Evolutionary conservation across 192 early-diverging fungal species (phyloP), one percentile per base, ranked within the genome.

Genomic region (Piromyces finnis): DNA sequence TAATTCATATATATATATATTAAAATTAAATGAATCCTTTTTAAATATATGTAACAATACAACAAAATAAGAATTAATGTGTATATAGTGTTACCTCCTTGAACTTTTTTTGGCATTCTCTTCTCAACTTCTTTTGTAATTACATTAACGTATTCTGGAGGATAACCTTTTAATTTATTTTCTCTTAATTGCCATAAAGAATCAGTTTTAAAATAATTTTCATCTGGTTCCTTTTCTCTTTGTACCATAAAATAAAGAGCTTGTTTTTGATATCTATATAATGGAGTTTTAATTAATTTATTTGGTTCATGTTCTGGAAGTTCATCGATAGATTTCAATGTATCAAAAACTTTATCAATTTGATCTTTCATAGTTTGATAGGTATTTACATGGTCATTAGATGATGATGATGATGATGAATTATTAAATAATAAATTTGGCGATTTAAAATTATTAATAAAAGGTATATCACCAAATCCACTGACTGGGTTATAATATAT

Each of bases 211-310:
- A 51, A 51, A 22, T 51, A 51, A 51, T 22, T 14, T 5, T 51
- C 41, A 78, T 92, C 88, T 17, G 90, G 88, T 29, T 85, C 84
- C 29, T 89, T 90, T 83, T 96, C 95, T 27, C 93, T 88, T 79
- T 93, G 86, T 37, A 89, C 79, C 88, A 96, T 90, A 82, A 94
- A 96, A 82, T 89, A 88, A 12, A 96, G 88, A 5, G 93, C 95
- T 83, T 96, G 95, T 79, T 91, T 91, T 80, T 96, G 95, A 84
- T 96, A 93, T 79, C 89, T 85, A 78, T 92, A 92, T 86, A 96
- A 83, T n/a, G 79, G 82, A 1, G 95, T 87, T 26, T 80, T 41
- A 17, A 90, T 89, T 28, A 78, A 82, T 80, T 83, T 59, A 80
- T 88, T 83, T 28, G 90, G 91, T 15, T 91, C 87, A 29, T 85